Conservation (phyloP, 805 yeast genomes). For the Jamesozyma spencerorum region DNA sequence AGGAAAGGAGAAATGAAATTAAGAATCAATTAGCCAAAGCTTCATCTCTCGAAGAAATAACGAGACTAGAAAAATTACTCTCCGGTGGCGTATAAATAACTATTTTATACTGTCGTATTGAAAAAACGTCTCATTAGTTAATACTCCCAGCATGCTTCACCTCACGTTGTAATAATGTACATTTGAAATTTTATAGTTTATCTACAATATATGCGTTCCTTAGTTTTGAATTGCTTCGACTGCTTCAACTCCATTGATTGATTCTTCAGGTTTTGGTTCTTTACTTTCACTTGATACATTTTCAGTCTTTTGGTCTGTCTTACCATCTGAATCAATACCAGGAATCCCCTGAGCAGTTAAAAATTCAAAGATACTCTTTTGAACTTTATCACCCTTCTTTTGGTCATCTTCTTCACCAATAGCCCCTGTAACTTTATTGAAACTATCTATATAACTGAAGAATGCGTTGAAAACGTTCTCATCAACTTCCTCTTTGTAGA, state of each 20-base stretch:
- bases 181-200: too few relatives aligned
- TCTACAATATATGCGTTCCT: neutral
- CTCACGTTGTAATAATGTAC: too few relatives aligned
- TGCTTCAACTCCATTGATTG: neutral
- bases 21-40: conserved; percentile 52
- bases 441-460: conserved; percentile 81
- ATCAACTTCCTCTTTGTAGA: conserved; percentile 78
- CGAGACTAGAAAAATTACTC: conserved; percentile 51
- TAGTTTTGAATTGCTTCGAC: neutral
- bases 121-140: too few relatives aligned
- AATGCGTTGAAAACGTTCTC: conserved; percentile 88
- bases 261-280: neutral
- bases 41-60: conserved; percentile 64
- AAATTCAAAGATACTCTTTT: conserved; percentile 33
- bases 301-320: neutral
- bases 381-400: conserved; percentile 23
- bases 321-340: conserved; percentile 4
- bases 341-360: conserved; percentile 36
- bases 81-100: conserved; percentile 22
- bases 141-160: too few relatives aligned
- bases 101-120: too few relatives aligned
- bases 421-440: conserved; percentile 46
- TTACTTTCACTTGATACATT: neutral
- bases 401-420: conserved; percentile 32
- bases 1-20: conserved; percentile 43